These are phyloP conservation scores for Parastagonospora avenae DNA, from an alignment of 2,329 filamentous ascomycete species.

Conservation along the genomic window DNA sequence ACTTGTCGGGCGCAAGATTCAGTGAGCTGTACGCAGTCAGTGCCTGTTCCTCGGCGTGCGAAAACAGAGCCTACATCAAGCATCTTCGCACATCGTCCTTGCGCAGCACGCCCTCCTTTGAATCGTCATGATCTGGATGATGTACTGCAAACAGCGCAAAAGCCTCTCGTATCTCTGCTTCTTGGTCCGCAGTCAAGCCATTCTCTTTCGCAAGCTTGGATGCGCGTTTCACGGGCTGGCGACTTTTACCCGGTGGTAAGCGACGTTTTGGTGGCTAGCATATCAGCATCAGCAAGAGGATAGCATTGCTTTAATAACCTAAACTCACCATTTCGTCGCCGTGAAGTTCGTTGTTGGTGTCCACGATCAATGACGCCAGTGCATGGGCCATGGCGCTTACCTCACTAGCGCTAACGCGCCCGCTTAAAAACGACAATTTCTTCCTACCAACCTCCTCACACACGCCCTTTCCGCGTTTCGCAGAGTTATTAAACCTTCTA, in stretches of 20 bases:
- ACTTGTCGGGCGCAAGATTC: constrained; percentile 68
- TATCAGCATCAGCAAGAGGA: neutral
- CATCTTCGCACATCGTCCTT: constrained; percentile 54
- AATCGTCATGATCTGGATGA: constrained; percentile 64
- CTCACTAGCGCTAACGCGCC: constrained; percentile 3
- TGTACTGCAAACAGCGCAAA: constrained; percentile 73
- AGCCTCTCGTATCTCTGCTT: constrained; percentile 88
- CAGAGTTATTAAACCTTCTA: neutral
- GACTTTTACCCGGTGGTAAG: constrained; percentile 24
- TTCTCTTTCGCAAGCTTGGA: constrained; percentile 94
- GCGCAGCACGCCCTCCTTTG: constrained; percentile 61
- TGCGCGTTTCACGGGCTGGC: constrained; percentile 56
- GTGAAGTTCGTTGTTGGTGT: neutral
- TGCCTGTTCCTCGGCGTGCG: neutral
- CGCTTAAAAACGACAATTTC: constrained; percentile 7
- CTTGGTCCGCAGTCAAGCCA: constrained; percentile 81
- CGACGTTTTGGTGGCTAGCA: constrained; percentile 39
- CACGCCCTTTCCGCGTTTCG: neutral
- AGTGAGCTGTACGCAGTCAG: constrained; percentile 67
- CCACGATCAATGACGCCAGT: neutral
- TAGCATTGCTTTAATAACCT: neutral
- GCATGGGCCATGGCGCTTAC: constrained; percentile 1
- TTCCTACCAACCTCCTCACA: neutral
- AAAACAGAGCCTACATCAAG: constrained; percentile 53
- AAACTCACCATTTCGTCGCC: constrained; percentile 24